A percentile compares a stretch with the other conserved stretches of the same genome.
Evolutionary conservation across 192 early-diverging fungal species (phyloP).

Genomic region (Powellomyces hirtus): DNA sequence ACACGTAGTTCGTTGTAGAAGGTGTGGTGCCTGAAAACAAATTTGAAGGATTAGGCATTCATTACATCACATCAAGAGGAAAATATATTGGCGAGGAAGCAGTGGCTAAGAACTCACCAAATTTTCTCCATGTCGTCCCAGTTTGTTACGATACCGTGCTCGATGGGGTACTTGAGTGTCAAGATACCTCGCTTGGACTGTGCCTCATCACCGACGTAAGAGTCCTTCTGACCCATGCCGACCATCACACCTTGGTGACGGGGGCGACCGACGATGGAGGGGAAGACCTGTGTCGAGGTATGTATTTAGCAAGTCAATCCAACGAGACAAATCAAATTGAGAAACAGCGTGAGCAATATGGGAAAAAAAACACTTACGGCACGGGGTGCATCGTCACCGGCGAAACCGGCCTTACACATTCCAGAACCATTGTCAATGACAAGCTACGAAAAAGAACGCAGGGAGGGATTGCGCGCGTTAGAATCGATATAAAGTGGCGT

Average conservation of each 20-base stretch:
- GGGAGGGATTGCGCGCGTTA: neutral
- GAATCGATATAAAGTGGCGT: neutral
- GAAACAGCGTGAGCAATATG: neutral
- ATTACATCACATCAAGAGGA: neutral
- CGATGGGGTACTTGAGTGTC: constrained; percentile 62
- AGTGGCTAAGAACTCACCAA: constrained; percentile 36
- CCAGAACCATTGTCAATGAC: constrained; percentile 66
- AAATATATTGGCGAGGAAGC: neutral
- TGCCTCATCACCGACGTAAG: constrained; percentile 67
- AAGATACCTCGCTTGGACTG: constrained; percentile 65
- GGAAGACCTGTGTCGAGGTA: constrained; percentile 40
- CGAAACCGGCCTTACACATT: constrained; percentile 66
- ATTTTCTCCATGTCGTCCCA: constrained; percentile 73
- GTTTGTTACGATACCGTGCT: constrained; percentile 65
- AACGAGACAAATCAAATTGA: neutral
- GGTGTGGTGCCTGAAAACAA: constrained; percentile 48
- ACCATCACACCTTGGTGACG: constrained; percentile 61
- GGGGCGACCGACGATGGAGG: constrained; percentile 59
- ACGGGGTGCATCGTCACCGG: constrained; percentile 60
- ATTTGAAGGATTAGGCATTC: neutral
- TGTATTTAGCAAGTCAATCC: too few species aligned
- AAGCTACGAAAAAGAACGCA: constrained; percentile 21
- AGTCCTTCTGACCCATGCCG: constrained; percentile 67
- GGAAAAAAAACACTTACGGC: constrained; percentile 42
- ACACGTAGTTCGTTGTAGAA: constrained; percentile 68